A percentile compares a stretch with the other conserved stretches of the same genome.
These are phyloP conservation scores for Dactylonectria estremocensis DNA, from an alignment of 2,329 filamentous ascomycete genomes.

Conservation along the genomic window DNA sequence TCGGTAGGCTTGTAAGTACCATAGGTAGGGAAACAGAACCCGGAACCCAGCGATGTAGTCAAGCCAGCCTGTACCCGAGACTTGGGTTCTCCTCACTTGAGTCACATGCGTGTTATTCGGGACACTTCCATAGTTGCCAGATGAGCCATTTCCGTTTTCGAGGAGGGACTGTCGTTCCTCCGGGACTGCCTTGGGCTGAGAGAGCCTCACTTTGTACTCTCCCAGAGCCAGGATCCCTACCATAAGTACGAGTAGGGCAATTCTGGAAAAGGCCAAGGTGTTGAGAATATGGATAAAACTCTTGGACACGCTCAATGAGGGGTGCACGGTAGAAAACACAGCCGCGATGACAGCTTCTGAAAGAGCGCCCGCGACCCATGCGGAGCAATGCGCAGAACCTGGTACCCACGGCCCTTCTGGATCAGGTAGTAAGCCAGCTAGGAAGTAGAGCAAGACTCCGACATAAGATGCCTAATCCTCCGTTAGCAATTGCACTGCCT, in stretches of 20 bases:
- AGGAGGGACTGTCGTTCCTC: constrained; percentile 58
- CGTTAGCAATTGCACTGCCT: constrained; percentile 17
- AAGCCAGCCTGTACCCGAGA: constrained; percentile 58
- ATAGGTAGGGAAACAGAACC: constrained; percentile 63
- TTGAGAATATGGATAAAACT: constrained; percentile 51
- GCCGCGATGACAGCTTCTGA: constrained; percentile 56
- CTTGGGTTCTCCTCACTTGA: constrained; percentile 48
- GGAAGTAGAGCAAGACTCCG: constrained; percentile 59
- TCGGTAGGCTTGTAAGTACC: constrained; percentile 46
- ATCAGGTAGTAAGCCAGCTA: constrained; percentile 60
- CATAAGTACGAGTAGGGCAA: constrained; percentile 55
- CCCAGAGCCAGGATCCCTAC: constrained; percentile 48
- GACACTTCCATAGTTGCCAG: constrained; percentile 49
- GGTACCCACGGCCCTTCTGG: constrained; percentile 62
- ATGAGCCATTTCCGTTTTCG: constrained; percentile 55
- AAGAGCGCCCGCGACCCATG: constrained; percentile 55
- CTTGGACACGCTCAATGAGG: constrained; percentile 48
- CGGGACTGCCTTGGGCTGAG: constrained; percentile 46
- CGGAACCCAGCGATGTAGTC: constrained; percentile 63
- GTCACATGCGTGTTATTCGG: constrained; percentile 18
- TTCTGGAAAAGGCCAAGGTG: constrained; percentile 51
- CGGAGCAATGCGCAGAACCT: constrained; percentile 53
- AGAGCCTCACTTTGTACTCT: constrained; percentile 51
- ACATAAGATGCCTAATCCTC: constrained; percentile 55
- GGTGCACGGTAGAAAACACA: constrained; percentile 51